A percentile compares a stretch with the other conserved stretches of the same genome.
Conservation (phyloP, 805 yeast genomes). For the Priceomyces carsonii region DNA sequence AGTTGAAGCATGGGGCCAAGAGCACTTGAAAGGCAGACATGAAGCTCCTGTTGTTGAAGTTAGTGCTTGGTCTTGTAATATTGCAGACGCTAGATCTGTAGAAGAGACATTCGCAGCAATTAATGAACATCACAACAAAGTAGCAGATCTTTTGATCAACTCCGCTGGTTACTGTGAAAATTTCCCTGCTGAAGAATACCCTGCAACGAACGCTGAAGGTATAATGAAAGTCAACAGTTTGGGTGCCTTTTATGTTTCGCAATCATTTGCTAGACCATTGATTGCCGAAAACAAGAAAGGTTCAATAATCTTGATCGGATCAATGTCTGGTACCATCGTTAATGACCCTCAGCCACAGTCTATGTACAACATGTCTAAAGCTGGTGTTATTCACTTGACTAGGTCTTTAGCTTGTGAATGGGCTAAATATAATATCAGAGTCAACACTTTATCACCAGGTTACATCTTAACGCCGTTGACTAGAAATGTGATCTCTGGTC, state of each 20-base stretch:
- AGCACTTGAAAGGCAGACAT: slow-evolving; percentile 34
- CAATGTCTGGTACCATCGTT: slow-evolving; percentile 77
- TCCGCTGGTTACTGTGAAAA: slow-evolving; percentile 88
- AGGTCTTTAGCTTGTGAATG: slow-evolving; percentile 79
- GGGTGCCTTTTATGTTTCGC: slow-evolving; percentile 76
- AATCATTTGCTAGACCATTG: slow-evolving; percentile 68
- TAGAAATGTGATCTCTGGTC: slow-evolving; percentile 63
- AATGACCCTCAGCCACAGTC: slow-evolving; percentile 80
- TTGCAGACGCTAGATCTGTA: slow-evolving; percentile 62
- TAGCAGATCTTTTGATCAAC: slow-evolving; percentile 68
- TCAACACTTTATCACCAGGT: slow-evolving; percentile 78
- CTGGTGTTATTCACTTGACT: slow-evolving; percentile 81
- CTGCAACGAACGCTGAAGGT: slow-evolving; percentile 66
- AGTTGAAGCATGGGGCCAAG: slow-evolving; percentile 48
- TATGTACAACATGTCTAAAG: slow-evolving; percentile 83
- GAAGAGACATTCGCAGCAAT: slow-evolving; percentile 54
- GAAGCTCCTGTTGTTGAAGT: slow-evolving; percentile 41
- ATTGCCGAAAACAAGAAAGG: slow-evolving; percentile 57
- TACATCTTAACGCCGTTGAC: slow-evolving; percentile 80
- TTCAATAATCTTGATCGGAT: slow-evolving; percentile 69
- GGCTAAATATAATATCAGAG: slow-evolving; percentile 75
- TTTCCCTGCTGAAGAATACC: slow-evolving; percentile 75
- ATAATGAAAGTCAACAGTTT: slow-evolving; percentile 69
- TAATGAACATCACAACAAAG: slow-evolving; percentile 56
- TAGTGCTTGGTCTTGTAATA: slow-evolving; percentile 72